Evolutionary conservation across 2,329 filamentous ascomycete genomes (phyloP).

Genomic region (Aspergillus pseudoglaucus): DNA sequence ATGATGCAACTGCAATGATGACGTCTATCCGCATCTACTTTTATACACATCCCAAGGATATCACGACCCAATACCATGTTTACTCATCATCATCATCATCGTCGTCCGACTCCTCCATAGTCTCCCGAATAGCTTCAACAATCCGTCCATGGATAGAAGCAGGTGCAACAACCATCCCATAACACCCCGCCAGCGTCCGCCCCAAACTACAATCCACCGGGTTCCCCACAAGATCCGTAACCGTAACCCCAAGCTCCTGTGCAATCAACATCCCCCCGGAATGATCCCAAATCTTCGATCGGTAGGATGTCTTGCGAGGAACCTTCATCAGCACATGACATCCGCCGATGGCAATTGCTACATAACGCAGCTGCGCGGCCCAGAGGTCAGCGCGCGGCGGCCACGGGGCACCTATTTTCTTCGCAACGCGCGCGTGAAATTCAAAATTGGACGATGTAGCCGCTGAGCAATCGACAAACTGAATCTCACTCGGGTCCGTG

Average conservation of each 20-base stretch:
- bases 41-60: too few species aligned
- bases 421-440: constrained; percentile 33
- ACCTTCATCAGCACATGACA: constrained; percentile 46
- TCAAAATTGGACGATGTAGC: constrained; percentile 34
- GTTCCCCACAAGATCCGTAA: constrained; percentile 47
- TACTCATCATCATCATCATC: background rate
- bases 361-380: constrained; percentile 50
- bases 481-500: constrained; percentile 25
- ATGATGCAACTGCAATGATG: too few species aligned
- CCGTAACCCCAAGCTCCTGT: constrained; percentile 44
- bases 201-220: constrained; percentile 44
- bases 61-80: background rate
- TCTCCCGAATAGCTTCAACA: constrained; percentile 25
- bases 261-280: constrained; percentile 48
- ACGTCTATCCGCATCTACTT: too few species aligned
- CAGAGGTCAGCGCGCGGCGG: constrained; percentile 45
- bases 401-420: constrained; percentile 38
- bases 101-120: constrained; percentile 1
- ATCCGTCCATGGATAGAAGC: constrained; percentile 28
- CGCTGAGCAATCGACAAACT: constrained; percentile 42
- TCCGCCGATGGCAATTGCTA: constrained; percentile 45
- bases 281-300: constrained; percentile 51
- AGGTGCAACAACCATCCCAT: constrained; percentile 38
- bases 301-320: constrained; percentile 37
- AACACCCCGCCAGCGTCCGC: constrained; percentile 32